Evolutionary conservation across 1,284 basidiomycete genomes (phyloP), one percentile per base, ranked within the genome.

Genomic region (Wallemia ichthyophaga): DNA sequence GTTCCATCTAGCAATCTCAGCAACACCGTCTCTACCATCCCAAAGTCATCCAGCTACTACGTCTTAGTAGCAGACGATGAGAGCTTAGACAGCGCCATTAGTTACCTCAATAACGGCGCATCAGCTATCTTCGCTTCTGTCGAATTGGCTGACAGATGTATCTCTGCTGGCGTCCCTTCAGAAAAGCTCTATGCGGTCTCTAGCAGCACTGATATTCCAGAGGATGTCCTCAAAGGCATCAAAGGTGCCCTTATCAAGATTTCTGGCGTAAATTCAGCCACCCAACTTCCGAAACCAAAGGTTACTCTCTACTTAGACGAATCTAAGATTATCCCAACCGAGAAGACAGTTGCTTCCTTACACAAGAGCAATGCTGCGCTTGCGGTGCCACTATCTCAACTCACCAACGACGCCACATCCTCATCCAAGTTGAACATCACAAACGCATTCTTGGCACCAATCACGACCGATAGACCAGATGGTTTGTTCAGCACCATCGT

Each of bases 401-500:
- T 91, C 59, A 82, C 82, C 13, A 71, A 80, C 31, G 70, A 70
- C 1, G 64, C 73, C 1, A 76, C 80, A 11, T 74, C 78, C 31
- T 62, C 73, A 54, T 69, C 74, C 5, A 76, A 80, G 63, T 73
- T 91, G 61, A 83, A 82, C 65, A 72, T 92, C 60, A 78, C 78
- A n/a, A 84, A 88, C 65, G 83, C 82, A 19, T 92, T 91, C 74
- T 76, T 89, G 58, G 79, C 86, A 0, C 77, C 82, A 1, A 71
- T 96, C 59, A 71, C 74, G 21, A 87, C 89, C 1, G 94, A 99
- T 71, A 80, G 94, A 58, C 75, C 81, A 1, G 94, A 98, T 68
- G 87, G 86, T 21, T 77, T 98, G 54, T 91, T 87, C 70, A 83
- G 91, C 0, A 98, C 94, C 21, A 76, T 95, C 59, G 84, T 98